Conservation (phyloP, 805 yeast species). For the Jamesozyma gamospora region DNA sequence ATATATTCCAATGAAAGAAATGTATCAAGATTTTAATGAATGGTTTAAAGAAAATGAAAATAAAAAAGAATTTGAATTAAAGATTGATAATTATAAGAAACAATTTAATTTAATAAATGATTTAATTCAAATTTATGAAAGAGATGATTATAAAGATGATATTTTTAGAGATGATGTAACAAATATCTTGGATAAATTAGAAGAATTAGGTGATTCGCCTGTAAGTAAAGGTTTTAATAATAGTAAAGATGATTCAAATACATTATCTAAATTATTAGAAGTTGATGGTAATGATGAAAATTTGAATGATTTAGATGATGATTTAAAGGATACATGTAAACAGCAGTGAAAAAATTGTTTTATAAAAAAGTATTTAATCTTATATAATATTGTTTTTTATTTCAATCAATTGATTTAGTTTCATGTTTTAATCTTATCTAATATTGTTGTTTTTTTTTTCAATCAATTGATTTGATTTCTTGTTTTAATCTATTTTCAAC, state of each 20-base stretch:
- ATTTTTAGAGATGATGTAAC: constrained; percentile 17
- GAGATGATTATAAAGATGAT: constrained; percentile 37
- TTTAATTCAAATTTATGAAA: constrained; percentile 60
- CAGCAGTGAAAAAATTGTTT: constrained; percentile 16
- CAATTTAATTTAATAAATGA: constrained; percentile 55
- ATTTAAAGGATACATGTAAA: constrained; percentile 23
- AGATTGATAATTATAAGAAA: constrained; percentile 42
- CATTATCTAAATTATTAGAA: constrained; percentile 18
- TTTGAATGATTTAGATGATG: constrained; percentile 20
- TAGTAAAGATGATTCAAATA: constrained; percentile 8
- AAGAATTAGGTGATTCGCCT: constrained; percentile 27
- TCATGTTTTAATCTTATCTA: not conserved
- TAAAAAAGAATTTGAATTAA: constrained; percentile 34
- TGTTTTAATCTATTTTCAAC: constrained; percentile 50
- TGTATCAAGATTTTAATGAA: constrained; percentile 59
- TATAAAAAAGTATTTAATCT: not conserved
- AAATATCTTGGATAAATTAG: constrained; percentile 21
- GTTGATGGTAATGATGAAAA: constrained; percentile 17
- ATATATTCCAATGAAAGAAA: constrained; percentile 79
- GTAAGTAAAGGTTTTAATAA: constrained; percentile 19
- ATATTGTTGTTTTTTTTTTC: not conserved
- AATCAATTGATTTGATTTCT: constrained; percentile 22
- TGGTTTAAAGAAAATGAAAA: constrained; percentile 53
- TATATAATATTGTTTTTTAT: not conserved
- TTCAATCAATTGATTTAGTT: not conserved